Conservation (phyloP, 2,329 filamentous ascomycete genomes). For the Periconia macrospinosa region DNA sequence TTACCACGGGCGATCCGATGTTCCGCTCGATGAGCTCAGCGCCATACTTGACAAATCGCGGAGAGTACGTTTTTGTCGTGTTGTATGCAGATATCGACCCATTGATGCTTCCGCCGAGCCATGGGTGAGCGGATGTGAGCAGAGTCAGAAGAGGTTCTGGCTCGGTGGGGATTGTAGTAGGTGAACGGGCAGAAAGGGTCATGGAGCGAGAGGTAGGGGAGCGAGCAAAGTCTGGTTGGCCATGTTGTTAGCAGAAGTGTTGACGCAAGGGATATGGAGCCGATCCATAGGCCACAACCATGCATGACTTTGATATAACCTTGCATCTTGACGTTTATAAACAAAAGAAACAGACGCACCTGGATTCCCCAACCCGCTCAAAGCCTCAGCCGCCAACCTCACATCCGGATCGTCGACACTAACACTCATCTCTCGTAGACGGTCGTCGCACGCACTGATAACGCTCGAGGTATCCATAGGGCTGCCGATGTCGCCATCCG, state of each 20-base stretch:
- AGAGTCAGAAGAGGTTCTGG: conserved; percentile 83
- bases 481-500: conserved; percentile 44
- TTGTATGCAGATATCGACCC: conserved; percentile 84
- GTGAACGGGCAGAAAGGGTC: conserved; percentile 26
- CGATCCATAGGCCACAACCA: background rate
- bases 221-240: conserved; percentile 45
- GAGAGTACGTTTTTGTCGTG: conserved; percentile 86
- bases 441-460: conserved; percentile 43
- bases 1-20: conserved; percentile 78
- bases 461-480: conserved; percentile 49
- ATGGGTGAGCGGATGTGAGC: conserved; percentile 83
- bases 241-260: conserved; percentile 9
- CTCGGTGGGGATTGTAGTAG: conserved; percentile 45
- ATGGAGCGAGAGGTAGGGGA: conserved; percentile 41
- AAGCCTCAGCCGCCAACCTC: conserved; percentile 52
- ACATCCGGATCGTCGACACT: conserved; percentile 54
- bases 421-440: conserved; percentile 44
- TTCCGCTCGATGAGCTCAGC: conserved; percentile 90
- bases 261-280: conserved; percentile 1
- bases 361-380: conserved; percentile 53
- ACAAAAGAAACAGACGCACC: conserved; percentile 33
- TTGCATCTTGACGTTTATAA: background rate
- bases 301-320: background rate
- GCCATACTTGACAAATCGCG: conserved; percentile 80
- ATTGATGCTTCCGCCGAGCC: conserved; percentile 82